Conservation (phyloP, 106 monocot genomes). For the Dioscorea zingiberensis region DNA sequence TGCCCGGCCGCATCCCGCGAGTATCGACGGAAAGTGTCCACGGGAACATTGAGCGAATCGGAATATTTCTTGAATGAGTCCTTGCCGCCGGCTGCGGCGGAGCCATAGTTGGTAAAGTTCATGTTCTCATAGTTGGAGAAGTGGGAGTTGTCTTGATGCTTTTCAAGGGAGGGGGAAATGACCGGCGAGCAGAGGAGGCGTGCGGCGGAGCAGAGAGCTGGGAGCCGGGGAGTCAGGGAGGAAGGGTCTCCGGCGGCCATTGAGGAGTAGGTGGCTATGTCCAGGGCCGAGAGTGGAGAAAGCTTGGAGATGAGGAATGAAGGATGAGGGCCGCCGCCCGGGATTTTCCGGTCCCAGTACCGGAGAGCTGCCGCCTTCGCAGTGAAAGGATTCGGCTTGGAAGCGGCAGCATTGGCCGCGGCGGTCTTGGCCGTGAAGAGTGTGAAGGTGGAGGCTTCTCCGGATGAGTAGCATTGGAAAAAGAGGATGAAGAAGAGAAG, state of each 20-base stretch:
- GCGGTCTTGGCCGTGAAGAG: conserved; percentile 9
- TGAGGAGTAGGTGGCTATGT: conserved; percentile 30
- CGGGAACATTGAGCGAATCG: conserved; percentile 40
- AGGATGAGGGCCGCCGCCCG: conserved; percentile 40
- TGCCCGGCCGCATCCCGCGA: conserved; percentile 42
- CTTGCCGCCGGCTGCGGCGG: conserved; percentile 20
- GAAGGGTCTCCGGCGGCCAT: conserved; percentile 23
- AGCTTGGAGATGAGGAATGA: conserved; percentile 66
- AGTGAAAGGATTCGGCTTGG: conserved; percentile 40
- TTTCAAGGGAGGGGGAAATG: conserved; percentile 3
- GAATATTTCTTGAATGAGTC: conserved; percentile 76
- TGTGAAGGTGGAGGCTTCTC: background rate
- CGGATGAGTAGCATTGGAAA: background rate
- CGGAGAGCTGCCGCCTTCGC: conserved; percentile 57
- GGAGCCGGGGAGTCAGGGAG: conserved; percentile 25
- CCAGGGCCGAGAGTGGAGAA: conserved; percentile 61
- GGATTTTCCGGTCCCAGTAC: conserved; percentile 79
- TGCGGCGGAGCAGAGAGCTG: conserved; percentile 55
- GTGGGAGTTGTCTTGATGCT: conserved; percentile 7
- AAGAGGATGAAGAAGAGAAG: conserved; percentile 8
- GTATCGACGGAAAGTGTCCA: conserved; percentile 88
- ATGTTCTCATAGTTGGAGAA: conserved; percentile 47
- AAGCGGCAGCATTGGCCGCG: background rate
- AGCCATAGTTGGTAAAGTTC: conserved; percentile 86
- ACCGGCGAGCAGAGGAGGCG: conserved; percentile 33